Evolutionary conservation across 345 rosid genomes (phyloP).

Genomic region (Chamaenerion angustifolium): DNA sequence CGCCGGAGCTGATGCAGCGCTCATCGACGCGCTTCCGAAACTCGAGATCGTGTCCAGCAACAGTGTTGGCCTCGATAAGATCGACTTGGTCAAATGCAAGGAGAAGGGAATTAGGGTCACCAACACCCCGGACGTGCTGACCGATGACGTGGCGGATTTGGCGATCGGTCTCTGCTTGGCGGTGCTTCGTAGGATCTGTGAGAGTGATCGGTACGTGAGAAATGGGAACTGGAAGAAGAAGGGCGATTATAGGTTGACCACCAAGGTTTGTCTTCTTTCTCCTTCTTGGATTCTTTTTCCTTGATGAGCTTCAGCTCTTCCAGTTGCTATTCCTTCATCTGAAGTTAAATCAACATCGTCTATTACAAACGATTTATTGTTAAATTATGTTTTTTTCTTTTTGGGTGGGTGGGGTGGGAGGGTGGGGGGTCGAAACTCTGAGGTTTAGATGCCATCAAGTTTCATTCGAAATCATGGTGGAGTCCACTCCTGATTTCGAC

Average conservation of each 20-base stretch:
- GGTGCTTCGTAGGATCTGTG: constrained; percentile 56
- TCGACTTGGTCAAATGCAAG: constrained; percentile 64
- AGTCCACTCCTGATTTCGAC: too few species aligned
- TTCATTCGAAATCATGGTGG: too few species aligned
- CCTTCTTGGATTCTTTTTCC: not conserved
- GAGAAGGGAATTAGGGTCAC: constrained; percentile 62
- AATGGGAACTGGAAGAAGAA: constrained; percentile 51
- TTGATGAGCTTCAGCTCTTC: not conserved
- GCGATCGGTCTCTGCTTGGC: constrained; percentile 63
- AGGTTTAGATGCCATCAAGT: too few species aligned
- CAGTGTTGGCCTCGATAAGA: constrained; percentile 79
- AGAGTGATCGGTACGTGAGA: constrained; percentile 49
- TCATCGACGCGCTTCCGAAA: constrained; percentile 49
- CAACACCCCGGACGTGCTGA: constrained; percentile 79
- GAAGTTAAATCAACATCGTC: too few species aligned
- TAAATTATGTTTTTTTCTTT: too few species aligned
- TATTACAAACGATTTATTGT: too few species aligned
- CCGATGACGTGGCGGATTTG: constrained; percentile 82
- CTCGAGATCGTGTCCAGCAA: constrained; percentile 64
- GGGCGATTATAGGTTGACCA: constrained; percentile 42
- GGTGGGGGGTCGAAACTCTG: too few species aligned
- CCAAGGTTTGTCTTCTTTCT: constrained; percentile 41
- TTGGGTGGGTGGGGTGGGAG: too few species aligned
- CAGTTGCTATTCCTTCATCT: not conserved
- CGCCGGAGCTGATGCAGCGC: constrained; percentile 55